Conservation (phyloP, 257 asterid species). For the Eucommia ulmoides region DNA sequence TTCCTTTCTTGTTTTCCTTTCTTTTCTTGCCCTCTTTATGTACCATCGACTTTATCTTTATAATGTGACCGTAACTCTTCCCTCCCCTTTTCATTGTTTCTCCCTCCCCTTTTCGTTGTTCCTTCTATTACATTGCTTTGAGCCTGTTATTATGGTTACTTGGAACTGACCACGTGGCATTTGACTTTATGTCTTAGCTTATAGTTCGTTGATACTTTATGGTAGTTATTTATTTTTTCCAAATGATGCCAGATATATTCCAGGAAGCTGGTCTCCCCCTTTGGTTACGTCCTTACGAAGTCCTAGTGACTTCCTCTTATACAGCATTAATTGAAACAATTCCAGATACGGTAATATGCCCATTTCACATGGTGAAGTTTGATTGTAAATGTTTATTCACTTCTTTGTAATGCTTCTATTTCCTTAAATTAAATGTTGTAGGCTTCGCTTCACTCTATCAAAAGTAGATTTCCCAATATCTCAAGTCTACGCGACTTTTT, state of each 20-base stretch:
- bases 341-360: constrained; percentile 77
- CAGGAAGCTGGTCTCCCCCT: constrained; percentile 99
- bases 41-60: no score
- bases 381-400: neutral
- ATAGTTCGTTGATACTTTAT: no score
- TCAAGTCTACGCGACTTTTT: constrained; percentile 90
- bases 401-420: constrained; percentile 5
- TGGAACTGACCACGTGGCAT: no score
- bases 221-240: no score
- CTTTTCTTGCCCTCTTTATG: no score
- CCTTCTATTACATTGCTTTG: no score
- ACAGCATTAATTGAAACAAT: constrained; percentile 98
- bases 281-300: constrained; percentile 98
- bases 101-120: no score
- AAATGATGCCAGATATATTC: constrained; percentile 77
- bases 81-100: no score
- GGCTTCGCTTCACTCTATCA: constrained; percentile 95
- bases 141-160: no score
- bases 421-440: constrained; percentile 23
- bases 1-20: no score
- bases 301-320: constrained; percentile 85
- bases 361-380: neutral
- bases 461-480: constrained; percentile 78
- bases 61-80: no score
- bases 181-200: no score